Base-by-base conservation (phyloP, 2,329 filamentous ascomycete genomes). In the Tolypocladium endophyticum region DNA sequence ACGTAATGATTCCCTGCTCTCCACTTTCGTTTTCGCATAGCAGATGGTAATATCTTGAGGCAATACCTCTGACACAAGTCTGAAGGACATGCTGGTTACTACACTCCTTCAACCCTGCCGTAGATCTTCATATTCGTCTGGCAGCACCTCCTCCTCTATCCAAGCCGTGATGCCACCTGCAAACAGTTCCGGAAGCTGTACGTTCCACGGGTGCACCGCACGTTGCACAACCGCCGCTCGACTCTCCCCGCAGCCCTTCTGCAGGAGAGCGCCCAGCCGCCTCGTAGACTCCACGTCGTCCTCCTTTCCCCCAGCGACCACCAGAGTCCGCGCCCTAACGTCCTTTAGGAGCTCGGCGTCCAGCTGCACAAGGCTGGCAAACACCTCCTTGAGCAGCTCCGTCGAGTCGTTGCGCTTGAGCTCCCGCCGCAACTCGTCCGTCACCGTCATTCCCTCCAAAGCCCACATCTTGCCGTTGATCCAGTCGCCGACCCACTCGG, bases 191-290 rank as follows among this genome's bases (percentile, higher is more conserved):
- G 75, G 76, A 38, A 72, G 65, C 59, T 77, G 75, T 61, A 77
- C 59, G 59, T 76, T 71, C 76, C 75, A 77, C 43, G 69, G 68
- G 64, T 77, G 74, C 35, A 73, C 66, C 20, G 74, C 76, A 25
- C 69, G 68, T 35, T 59, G 66, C 8, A 77, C 67, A 12, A 75
- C 62, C 20, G 68, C 72, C 20, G 67, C 70, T 36, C 66, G 59
- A 9, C 70, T 70, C 11, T 61, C 61, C 61, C 69, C 59, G 36
- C 67, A 28, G 59, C 66, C 57, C 65, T 65, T 56, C 59, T 61
- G 58, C 30, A 70, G 59, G 14, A 67, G 47, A 9, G 61, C 61
- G 18, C 60, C 73, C 66, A 72, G 72, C 57, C 64, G 63, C 61
- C 63, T 67, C 62, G 67, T 69, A 55, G 64, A 68, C 56, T 68